phyloP scores from a whole-genome alignment of 345 rosid species.

The Salix dunnii region DNA sequence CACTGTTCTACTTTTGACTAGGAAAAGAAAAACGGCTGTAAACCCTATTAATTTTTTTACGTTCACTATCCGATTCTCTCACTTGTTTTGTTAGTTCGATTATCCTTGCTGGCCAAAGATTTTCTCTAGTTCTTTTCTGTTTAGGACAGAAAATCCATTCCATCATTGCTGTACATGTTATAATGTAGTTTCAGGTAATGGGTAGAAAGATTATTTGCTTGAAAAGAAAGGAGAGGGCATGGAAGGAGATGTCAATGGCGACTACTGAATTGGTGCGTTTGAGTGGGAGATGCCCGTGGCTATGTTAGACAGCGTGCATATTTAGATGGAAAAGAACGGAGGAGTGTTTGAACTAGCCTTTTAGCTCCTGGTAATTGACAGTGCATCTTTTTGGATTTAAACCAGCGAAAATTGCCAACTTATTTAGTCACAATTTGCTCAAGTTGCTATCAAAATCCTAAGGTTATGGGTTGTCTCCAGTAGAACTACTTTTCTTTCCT shows the following conservation, averaged over 20 bases:
- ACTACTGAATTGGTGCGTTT: neutral
- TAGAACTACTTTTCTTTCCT: conserved; percentile 29
- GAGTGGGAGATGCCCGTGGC: neutral
- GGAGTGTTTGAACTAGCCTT: neutral
- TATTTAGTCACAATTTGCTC: neutral
- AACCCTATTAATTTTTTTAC: neutral
- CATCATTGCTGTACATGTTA: neutral
- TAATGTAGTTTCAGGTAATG: neutral
- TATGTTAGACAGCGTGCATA: neutral
- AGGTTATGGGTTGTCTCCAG: neutral
- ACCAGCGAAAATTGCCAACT: neutral
- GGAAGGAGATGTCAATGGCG: neutral
- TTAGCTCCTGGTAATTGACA: conserved; percentile 22
- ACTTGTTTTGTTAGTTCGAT: neutral
- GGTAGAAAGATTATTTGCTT: neutral
- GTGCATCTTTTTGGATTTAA: conserved; percentile 16
- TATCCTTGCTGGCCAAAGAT: too few relatives aligned
- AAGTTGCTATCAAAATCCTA: neutral
- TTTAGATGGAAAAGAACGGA: neutral
- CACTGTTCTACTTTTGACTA: neutral
- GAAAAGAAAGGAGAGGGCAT: neutral
- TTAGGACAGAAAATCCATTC: neutral
- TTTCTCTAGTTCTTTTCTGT: neutral
- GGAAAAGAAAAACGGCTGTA: neutral
- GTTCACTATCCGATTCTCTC: neutral